phyloP scores from a whole-genome alignment of 306 rosid species.

The Vicia sativa region DNA sequence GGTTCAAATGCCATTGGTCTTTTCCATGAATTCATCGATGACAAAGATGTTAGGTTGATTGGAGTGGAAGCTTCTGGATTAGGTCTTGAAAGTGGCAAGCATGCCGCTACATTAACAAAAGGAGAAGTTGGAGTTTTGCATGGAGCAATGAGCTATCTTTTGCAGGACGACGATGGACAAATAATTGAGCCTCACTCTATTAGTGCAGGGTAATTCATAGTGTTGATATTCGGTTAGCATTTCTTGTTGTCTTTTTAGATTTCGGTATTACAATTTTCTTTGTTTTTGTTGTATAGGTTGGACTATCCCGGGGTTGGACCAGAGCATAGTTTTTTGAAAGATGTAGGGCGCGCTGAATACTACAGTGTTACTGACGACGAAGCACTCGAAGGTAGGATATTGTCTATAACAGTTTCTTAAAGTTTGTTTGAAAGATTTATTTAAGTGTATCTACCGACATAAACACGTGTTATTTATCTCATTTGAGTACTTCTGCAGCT shows the following conservation, averaged over 20 bases:
- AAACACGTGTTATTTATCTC: not conserved
- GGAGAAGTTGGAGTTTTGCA: conserved; percentile 95
- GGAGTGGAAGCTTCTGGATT: conserved; percentile 97
- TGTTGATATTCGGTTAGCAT: not conserved
- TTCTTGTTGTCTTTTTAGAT: conserved; percentile 25
- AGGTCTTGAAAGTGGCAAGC: conserved; percentile 88
- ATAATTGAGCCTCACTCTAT: conserved; percentile 93
- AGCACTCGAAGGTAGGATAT: conserved; percentile 79
- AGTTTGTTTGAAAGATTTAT: not conserved
- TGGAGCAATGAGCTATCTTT: conserved; percentile 96
- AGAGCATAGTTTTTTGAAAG: conserved; percentile 92
- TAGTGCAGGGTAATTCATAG: conserved; percentile 81
- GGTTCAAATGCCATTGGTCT: conserved; percentile 98
- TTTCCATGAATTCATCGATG: conserved; percentile 85
- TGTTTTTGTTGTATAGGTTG: conserved; percentile 54
- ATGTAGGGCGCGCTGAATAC: conserved; percentile 77
- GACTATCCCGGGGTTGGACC: conserved; percentile 99
- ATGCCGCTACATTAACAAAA: conserved; percentile 87
- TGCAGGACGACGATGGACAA: conserved; percentile 97
- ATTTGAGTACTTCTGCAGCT: conserved; percentile 54
- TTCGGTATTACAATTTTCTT: conserved; percentile 29
- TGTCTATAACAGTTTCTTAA: not conserved
- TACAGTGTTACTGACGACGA: conserved; percentile 78
- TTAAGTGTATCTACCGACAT: not conserved
- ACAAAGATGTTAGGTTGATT: conserved; percentile 70